Evolutionary conservation across 345 rosid genomes (phyloP), one percentile per base, ranked within the genome.

Genomic region (Acer yangbiense): DNA sequence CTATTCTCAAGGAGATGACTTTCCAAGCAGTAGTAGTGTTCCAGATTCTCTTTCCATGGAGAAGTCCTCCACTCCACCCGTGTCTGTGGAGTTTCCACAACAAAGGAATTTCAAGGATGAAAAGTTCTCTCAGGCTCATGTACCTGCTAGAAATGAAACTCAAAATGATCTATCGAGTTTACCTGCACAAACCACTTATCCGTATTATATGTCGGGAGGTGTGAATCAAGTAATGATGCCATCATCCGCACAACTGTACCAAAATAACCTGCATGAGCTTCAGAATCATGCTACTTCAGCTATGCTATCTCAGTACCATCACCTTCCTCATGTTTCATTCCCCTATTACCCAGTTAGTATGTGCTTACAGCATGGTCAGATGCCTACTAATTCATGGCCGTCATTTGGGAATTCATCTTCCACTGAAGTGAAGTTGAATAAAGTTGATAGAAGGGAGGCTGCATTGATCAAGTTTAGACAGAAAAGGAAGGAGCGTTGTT

Each of bases 401-500:
- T 85, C 89, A 25, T 84, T 71, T 77, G 97, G 94, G 77, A 83
- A 73, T 79, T 70, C 93, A 48, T 75, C 92, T 39, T 72, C 87
- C n/a, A 69, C 82, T 77, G 97, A 91, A 71, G 86, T 85, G 76
- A 87, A 87, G 77, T 65, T 87, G 57, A 89, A 68, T 65, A 89
- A 90, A 79, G 86, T 87, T 61, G 98, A 96, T 68, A 88, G 95
- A 84, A 88, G 99, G 82, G 98, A 94, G 82, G 97, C 97, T 43
- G 99, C 99, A 70, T 71, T 96, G 65, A 86, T 90, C 35, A 96
- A 96, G 84, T 96, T 96, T 77, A 88, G 97, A 85, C 95, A 92
- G 86, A 96, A 94, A 77, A 88, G 97, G 85, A 96, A 94, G 79
- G 94, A 93, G 82, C 90, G 98, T 7, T 96, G 98, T 82, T 96